Evolutionary conservation across 169 alveolate species (phyloP).

Genomic region (Plasmodium vinckei): DNA sequence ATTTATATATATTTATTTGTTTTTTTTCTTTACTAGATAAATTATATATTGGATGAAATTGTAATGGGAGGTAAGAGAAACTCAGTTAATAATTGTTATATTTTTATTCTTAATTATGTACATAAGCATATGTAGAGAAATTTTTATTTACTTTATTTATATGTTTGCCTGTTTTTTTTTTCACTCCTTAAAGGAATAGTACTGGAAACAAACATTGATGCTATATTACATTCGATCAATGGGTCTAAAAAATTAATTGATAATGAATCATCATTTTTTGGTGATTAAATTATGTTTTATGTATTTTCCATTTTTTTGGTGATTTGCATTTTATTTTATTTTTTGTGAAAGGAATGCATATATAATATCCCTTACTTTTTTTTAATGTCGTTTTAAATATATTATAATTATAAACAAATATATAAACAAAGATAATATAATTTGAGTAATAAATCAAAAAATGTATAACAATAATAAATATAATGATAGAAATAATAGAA

Average conservation of each 20-base stretch:
- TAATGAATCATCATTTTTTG: slow-evolving; percentile 66
- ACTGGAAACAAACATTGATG: slow-evolving; percentile 73
- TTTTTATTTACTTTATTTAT: slow-evolving; percentile 1
- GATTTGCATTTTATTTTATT: background rate
- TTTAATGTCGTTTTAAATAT: too few relatives aligned
- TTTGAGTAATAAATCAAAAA: too few relatives aligned
- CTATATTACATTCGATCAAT: slow-evolving; percentile 51
- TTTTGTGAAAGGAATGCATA: background rate
- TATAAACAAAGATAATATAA: too few relatives aligned
- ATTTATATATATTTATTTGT: slow-evolving; percentile 2
- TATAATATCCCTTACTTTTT: too few relatives aligned
- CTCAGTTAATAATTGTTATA: background rate
- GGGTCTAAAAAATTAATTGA: slow-evolving; percentile 69
- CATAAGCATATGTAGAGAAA: background rate
- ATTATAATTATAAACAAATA: too few relatives aligned
- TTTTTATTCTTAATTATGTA: background rate
- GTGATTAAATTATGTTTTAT: slow-evolving; percentile 16
- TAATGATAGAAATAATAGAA: too few relatives aligned
- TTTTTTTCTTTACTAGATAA: slow-evolving; percentile 78
- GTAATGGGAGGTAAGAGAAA: slow-evolving; percentile 89
- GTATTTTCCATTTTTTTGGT: background rate
- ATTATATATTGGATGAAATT: slow-evolving; percentile 91
- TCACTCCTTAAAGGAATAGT: slow-evolving; percentile 24
- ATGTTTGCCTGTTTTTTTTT: background rate
- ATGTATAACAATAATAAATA: too few relatives aligned